phyloP scores from a whole-genome alignment of 2,329 filamentous ascomycete genomes.

The Sporothrix mexicana region DNA sequence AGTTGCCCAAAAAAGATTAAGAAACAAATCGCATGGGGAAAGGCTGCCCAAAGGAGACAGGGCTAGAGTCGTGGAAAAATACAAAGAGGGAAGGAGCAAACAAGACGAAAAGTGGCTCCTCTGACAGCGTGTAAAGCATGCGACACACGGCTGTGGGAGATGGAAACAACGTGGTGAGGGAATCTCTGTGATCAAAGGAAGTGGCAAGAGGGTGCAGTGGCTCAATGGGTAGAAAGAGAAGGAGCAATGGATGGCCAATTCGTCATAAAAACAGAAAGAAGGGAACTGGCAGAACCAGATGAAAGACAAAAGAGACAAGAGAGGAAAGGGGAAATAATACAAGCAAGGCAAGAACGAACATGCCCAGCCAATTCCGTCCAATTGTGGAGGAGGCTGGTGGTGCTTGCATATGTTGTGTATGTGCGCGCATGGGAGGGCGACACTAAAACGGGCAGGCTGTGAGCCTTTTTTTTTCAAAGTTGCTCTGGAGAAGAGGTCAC shows the following conservation, averaged over 20 bases:
- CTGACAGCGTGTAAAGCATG: background rate
- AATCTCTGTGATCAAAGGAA: background rate
- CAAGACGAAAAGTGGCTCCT: background rate
- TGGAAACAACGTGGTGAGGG: background rate
- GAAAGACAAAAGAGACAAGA: conserved; percentile 12
- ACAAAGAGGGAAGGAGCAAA: conserved; percentile 28
- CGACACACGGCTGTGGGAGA: background rate
- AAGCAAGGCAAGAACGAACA: conserved; percentile 3
- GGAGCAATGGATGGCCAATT: conserved; percentile 1
- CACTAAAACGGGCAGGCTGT: conserved; percentile 30
- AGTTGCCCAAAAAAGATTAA: conserved; percentile 30
- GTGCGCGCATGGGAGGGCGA: background rate
- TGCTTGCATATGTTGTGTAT: conserved; percentile 22
- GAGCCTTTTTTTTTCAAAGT: conserved; percentile 33
- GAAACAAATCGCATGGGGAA: conserved; percentile 24
- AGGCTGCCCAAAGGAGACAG: conserved; percentile 31
- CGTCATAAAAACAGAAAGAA: background rate
- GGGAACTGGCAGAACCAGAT: conserved; percentile 9
- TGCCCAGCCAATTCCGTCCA: background rate
- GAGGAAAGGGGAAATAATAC: background rate
- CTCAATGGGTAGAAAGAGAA: background rate
- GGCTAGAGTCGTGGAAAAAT: conserved; percentile 24
- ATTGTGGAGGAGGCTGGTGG: conserved; percentile 8
- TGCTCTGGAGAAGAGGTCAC: conserved; percentile 26
- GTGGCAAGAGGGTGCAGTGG: background rate